These are phyloP conservation scores for Metschnikowia gelsemii DNA, from an alignment of 805 yeast species.

Conservation along the genomic window DNA sequence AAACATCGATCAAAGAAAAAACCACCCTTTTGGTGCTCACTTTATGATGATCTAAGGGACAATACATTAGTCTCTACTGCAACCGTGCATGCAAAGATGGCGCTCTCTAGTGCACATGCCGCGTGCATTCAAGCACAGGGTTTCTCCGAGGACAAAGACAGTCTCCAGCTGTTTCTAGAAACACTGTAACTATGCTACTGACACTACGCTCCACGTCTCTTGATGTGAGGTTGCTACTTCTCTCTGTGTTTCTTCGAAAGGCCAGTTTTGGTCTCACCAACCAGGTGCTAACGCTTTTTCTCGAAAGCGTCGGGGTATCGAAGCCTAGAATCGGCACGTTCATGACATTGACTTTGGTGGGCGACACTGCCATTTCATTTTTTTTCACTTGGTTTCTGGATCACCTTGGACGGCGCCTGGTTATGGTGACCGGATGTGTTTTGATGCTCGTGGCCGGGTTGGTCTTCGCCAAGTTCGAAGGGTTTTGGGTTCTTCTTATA, in stretches of 20 bases:
- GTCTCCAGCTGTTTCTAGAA: too few species aligned
- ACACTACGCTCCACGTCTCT: constrained; percentile 11
- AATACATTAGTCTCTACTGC: too few species aligned
- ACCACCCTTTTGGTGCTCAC: too few species aligned
- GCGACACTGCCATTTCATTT: constrained; percentile 74
- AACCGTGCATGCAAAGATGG: too few species aligned
- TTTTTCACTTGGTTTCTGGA: constrained; percentile 77
- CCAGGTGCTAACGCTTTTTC: constrained; percentile 69
- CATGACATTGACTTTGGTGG: constrained; percentile 77
- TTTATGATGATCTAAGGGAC: too few species aligned
- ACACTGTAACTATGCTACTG: constrained; percentile 10
- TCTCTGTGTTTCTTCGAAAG: constrained; percentile 67
- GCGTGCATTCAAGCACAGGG: too few species aligned
- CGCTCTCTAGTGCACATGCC: too few species aligned
- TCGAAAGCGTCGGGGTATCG: constrained; percentile 52
- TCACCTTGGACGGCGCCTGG: constrained; percentile 60
- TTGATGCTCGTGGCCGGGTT: constrained; percentile 70
- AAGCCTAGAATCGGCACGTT: constrained; percentile 69
- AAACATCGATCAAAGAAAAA: too few species aligned
- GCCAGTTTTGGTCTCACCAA: constrained; percentile 76
- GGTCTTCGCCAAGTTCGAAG: constrained; percentile 56
- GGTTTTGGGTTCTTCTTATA: constrained; percentile 52
- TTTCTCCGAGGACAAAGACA: too few species aligned
- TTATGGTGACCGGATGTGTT: constrained; percentile 60
- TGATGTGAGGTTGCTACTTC: constrained; percentile 66